phyloP scores from a whole-genome alignment of 148 eudicot genomes.

The Camellia granthamiana region DNA sequence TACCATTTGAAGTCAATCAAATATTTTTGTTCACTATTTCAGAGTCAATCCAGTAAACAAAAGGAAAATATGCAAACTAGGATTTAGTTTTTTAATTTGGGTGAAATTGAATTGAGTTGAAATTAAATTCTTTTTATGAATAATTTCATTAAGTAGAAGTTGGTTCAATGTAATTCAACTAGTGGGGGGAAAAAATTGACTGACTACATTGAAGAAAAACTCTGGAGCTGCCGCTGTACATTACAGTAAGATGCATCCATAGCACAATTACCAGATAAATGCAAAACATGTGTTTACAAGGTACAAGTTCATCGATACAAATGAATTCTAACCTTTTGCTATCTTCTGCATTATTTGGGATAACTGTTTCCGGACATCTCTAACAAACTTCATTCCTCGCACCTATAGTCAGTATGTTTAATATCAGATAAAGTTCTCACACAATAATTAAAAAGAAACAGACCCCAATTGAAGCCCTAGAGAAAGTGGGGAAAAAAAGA shows the following conservation, averaged over 20 bases:
- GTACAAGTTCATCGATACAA: not conserved
- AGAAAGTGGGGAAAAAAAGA: not conserved
- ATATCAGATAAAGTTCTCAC: not conserved
- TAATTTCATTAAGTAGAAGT: too few relatives aligned
- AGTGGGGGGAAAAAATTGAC: too few relatives aligned
- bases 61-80: too few relatives aligned
- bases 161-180: too few relatives aligned
- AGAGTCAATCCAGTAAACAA: too few relatives aligned
- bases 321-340: slow-evolving; percentile 54
- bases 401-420: slow-evolving; percentile 33
- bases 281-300: not conserved
- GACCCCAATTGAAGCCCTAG: not conserved
- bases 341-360: slow-evolving; percentile 89
- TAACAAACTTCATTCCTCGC: slow-evolving; percentile 93
- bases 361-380: slow-evolving; percentile 86
- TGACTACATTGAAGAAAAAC: too few relatives aligned
- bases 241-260: not conserved
- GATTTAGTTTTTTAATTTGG: too few relatives aligned
- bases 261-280: not conserved
- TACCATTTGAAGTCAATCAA: too few relatives aligned
- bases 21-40: too few relatives aligned
- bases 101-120: too few relatives aligned
- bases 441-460: not conserved
- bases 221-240: too few relatives aligned
- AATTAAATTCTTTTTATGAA: too few relatives aligned